These are phyloP conservation scores for Nelumbo lutea DNA, from an alignment of 164 flowering plant species.

Conservation along the genomic window DNA sequence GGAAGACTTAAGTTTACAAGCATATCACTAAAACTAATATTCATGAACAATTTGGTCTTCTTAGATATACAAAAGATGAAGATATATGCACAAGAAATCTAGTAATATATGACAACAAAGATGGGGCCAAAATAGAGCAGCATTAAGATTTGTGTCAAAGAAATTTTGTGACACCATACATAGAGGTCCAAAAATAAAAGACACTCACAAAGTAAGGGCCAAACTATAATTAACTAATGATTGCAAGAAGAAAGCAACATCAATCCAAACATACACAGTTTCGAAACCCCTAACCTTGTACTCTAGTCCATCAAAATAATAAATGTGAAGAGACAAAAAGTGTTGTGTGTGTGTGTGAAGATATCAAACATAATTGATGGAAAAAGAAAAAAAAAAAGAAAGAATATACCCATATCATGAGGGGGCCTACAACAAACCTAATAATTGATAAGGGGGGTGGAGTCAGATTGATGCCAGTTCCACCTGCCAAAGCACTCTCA, in stretches of 20 bases:
- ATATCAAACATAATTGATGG: neutral
- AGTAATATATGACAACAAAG: too few species aligned
- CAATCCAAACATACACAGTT: neutral
- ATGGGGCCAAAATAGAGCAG: too few species aligned
- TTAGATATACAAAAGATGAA: too few species aligned
- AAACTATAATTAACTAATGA: neutral
- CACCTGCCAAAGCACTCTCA: slow-evolving; percentile 46
- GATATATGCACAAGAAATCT: too few species aligned
- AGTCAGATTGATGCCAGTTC: slow-evolving; percentile 92
- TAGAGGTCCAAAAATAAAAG: too few species aligned
- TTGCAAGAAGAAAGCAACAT: too few species aligned
- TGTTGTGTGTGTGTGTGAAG: too few species aligned
- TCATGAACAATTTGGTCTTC: too few species aligned
- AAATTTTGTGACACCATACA: too few species aligned
- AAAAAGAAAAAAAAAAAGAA: neutral
- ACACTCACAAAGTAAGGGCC: neutral
- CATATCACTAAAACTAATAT: too few species aligned
- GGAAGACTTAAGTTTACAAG: too few species aligned
- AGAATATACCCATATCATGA: slow-evolving; percentile 1
- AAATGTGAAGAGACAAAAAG: neutral
- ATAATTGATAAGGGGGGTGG: slow-evolving; percentile 83
- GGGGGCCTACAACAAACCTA: slow-evolving; percentile 40
- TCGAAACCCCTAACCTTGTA: neutral
- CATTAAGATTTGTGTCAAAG: too few species aligned
- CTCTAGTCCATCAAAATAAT: neutral